Base-by-base conservation (phyloP, 2,329 filamentous ascomycete species). In the Pseudocercospora macadamiae region DNA sequence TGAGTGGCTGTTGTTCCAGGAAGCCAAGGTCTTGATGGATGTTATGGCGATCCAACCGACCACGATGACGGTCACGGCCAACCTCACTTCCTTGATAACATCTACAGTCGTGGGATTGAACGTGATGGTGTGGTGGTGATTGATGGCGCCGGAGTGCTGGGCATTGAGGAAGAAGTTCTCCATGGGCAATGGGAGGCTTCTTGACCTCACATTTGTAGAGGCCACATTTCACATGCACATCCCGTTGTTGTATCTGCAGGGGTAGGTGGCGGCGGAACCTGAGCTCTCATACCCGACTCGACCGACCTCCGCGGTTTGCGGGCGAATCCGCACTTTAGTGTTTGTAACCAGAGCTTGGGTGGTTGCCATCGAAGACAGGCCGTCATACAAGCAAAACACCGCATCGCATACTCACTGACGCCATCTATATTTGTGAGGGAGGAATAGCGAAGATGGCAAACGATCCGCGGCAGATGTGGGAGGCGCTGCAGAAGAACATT, bases 401-500 rank as follows among this genome's bases (percentile, higher is more conserved):
- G n/a, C 36, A 5, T 39, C 36, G 16, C 36, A 12, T 18, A 18
- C 5, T 32, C 45, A n/a, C 25, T 18, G 14, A 7, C 45, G 30
- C 2, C 26, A 28, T 32, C 47, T 32, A 21, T 28, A 34, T 28
- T 28, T 14, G 28, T 30, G 44, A 34, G 39, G 23, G 45, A 25
- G 32, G 36, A 51, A 23, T 34, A 52, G 59, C 39, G 60, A 69
- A 64, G 44, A 74, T 73, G 71, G 67, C 66, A 65, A 60, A 56
- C 53, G 85, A 87, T 72, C 86, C 87, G 53, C 82, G 83, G 72
- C 86, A 90, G 74, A 82, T 86, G 68, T 89, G 86, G 83, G 80
- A 82, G 74, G 82, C 82, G 69, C 78, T 90, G 66, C 86, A 88
- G 76, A 81, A 81, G 70, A 83, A 85, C 62, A 79, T 88, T 66